phyloP scores from a whole-genome alignment of 1,139 yeast species.

The Candida pseudoviswanathii region DNA sequence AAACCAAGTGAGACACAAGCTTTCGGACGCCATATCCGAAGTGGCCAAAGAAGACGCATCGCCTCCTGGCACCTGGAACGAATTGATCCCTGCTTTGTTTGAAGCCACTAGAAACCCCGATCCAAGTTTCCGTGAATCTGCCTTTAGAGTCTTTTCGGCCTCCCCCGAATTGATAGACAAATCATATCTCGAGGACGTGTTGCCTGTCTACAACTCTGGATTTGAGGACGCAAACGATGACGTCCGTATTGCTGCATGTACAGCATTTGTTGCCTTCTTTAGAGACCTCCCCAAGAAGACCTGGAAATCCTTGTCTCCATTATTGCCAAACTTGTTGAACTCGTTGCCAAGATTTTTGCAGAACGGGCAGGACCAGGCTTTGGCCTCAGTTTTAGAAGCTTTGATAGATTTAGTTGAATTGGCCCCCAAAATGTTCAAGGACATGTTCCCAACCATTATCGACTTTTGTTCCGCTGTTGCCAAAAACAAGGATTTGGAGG shows the following conservation, averaged over 20 bases:
- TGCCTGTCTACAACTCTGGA: slow-evolving; percentile 76
- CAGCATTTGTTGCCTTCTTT: slow-evolving; percentile 90
- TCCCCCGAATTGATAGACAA: slow-evolving; percentile 78
- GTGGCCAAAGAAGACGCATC: slow-evolving; percentile 69
- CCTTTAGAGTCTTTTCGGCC: slow-evolving; percentile 84
- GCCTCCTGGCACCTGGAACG: slow-evolving; percentile 67
- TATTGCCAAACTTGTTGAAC: slow-evolving; percentile 81
- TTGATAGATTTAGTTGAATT: slow-evolving; percentile 87
- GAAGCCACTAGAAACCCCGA: slow-evolving; percentile 65
- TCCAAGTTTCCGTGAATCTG: slow-evolving; percentile 82
- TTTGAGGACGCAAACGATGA: slow-evolving; percentile 77
- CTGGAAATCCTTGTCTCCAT: slow-evolving; percentile 76
- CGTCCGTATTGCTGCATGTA: slow-evolving; percentile 88
- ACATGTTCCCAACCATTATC: slow-evolving; percentile 84
- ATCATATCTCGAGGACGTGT: slow-evolving; percentile 54
- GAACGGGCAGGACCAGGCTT: slow-evolving; percentile 75
- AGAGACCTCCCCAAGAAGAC: slow-evolving; percentile 73
- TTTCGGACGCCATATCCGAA: slow-evolving; percentile 93
- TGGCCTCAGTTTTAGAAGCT: slow-evolving; percentile 85
- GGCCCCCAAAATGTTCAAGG: slow-evolving; percentile 93
- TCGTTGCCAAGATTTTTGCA: slow-evolving; percentile 84
- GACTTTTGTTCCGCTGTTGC: slow-evolving; percentile 83
- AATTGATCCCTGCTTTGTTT: slow-evolving; percentile 72
- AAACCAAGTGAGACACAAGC: slow-evolving; percentile 80
- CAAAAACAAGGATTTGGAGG: slow-evolving; percentile 77